These are phyloP conservation scores for Penstemon newberryi DNA, from an alignment of 257 asterid genomes.

Conservation along the genomic window DNA sequence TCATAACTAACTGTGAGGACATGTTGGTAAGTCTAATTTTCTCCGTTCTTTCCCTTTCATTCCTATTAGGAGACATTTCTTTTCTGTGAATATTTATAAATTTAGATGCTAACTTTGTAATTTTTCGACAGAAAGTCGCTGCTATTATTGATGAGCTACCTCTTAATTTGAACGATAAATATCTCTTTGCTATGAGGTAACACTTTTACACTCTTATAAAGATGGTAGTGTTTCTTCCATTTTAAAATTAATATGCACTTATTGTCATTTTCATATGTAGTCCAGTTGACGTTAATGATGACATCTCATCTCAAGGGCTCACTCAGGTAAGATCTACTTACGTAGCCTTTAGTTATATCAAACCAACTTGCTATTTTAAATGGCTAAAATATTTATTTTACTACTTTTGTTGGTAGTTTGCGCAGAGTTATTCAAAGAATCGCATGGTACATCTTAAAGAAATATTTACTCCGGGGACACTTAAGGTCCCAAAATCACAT, in stretches of 20 bases:
- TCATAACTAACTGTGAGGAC: slow-evolving; percentile 68
- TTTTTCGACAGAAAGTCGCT: slow-evolving; percentile 73
- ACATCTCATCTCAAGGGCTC: slow-evolving; percentile 88
- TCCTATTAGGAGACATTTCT: slow-evolving; percentile 10
- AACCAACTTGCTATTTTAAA: slow-evolving; percentile 1
- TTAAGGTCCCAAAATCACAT: slow-evolving; percentile 72
- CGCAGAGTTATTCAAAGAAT: slow-evolving; percentile 61
- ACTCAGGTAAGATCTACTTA: slow-evolving; percentile 58
- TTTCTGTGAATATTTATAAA: not conserved
- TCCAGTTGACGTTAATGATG: slow-evolving; percentile 85
- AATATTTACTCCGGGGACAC: slow-evolving; percentile 86
- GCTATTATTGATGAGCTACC: slow-evolving; percentile 86
- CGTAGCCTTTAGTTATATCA: slow-evolving; percentile 14
- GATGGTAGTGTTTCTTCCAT: slow-evolving; percentile 11
- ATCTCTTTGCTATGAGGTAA: slow-evolving; percentile 82
- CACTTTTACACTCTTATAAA: slow-evolving; percentile 14
- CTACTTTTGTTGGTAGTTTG: slow-evolving; percentile 60
- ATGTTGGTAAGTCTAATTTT: slow-evolving; percentile 57
- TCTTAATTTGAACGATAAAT: slow-evolving; percentile 72
- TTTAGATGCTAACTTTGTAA: slow-evolving; percentile 25
- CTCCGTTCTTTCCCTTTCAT: not conserved
- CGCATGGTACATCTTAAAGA: slow-evolving; percentile 75
- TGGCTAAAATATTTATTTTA: not conserved
- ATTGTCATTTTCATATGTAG: slow-evolving; percentile 40
- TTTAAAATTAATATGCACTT: not conserved